phyloP scores from a whole-genome alignment of 176 grass and related monocot species.

The Eragrostis curvula region DNA sequence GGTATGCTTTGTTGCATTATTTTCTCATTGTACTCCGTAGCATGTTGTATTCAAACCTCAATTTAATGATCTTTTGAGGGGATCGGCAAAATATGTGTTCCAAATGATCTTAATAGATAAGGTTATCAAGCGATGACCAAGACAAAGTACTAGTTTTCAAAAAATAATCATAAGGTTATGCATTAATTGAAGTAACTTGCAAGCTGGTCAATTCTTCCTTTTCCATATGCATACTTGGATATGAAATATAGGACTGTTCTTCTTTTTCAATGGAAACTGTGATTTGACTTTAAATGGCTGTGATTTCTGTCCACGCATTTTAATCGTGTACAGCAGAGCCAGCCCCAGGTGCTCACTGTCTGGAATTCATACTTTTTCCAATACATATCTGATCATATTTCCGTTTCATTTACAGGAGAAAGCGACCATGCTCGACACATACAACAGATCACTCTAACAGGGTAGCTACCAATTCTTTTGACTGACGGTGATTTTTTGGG shows the following conservation, averaged over 20 bases:
- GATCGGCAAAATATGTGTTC: conserved; percentile 19
- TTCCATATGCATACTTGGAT: conserved; percentile 25
- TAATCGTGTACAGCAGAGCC: conserved; percentile 18
- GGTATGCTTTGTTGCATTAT: conserved; percentile 51
- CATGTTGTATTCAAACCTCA: conserved; percentile 2
- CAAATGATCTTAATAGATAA: conserved; percentile 11
- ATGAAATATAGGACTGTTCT: conserved; percentile 18
- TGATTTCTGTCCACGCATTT: not conserved
- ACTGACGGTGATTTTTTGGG: conserved; percentile 46
- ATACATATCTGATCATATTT: conserved; percentile 49
- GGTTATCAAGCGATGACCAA: not conserved
- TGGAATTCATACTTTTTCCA: conserved; percentile 3
- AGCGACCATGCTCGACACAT: conserved; percentile 64
- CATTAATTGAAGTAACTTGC: conserved; percentile 14
- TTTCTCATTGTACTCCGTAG: not conserved
- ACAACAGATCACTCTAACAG: conserved; percentile 70
- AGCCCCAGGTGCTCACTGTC: conserved; percentile 7
- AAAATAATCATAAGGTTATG: not conserved
- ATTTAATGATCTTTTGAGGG: conserved; percentile 2
- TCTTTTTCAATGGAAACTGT: conserved; percentile 32
- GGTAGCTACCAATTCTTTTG: conserved; percentile 21
- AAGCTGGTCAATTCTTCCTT: not conserved
- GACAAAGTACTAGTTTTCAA: conserved; percentile 10
- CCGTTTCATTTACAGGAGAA: conserved; percentile 76
- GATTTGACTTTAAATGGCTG: conserved; percentile 33